phyloP scores from a whole-genome alignment of 805 yeast genomes.

The Wickerhamomyces canadensis region DNA sequence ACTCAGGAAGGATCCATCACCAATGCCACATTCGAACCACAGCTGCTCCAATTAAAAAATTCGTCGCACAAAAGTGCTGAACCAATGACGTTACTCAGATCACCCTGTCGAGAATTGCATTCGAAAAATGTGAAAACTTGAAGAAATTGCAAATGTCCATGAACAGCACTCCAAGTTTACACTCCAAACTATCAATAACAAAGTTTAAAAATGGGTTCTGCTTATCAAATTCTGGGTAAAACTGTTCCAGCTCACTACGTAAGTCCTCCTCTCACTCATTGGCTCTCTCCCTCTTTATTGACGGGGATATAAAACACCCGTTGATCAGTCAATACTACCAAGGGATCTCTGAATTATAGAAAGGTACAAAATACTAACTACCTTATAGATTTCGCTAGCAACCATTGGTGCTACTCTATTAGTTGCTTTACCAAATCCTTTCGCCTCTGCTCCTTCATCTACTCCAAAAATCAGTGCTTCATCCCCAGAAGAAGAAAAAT shows the following conservation, averaged over 20 bases:
- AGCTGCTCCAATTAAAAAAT: too few species aligned
- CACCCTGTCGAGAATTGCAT: constrained; percentile 4
- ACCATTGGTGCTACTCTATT: constrained; percentile 68
- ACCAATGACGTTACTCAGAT: constrained; percentile 8
- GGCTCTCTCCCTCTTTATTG: neutral
- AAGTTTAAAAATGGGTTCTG: constrained; percentile 60
- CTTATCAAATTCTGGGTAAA: constrained; percentile 81
- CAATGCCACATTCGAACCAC: too few species aligned
- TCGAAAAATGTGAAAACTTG: neutral
- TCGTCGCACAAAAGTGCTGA: too few species aligned
- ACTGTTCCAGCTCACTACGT: constrained; percentile 76
- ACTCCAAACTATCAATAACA: neutral
- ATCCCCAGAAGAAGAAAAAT: constrained; percentile 85
- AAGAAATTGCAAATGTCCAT: neutral
- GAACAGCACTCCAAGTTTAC: neutral
- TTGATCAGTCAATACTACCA: too few species aligned
- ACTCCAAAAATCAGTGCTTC: constrained; percentile 66
- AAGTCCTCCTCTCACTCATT: constrained; percentile 23
- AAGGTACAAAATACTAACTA: constrained; percentile 11
- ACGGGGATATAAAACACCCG: too few species aligned
- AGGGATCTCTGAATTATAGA: too few species aligned
- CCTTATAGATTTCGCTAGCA: constrained; percentile 60
- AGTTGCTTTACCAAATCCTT: constrained; percentile 67
- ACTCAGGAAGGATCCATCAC: too few species aligned
- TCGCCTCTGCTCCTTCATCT: constrained; percentile 31